These are phyloP conservation scores for Fusarium secorum DNA, from an alignment of 2,329 filamentous ascomycete genomes.

Conservation along the genomic window DNA sequence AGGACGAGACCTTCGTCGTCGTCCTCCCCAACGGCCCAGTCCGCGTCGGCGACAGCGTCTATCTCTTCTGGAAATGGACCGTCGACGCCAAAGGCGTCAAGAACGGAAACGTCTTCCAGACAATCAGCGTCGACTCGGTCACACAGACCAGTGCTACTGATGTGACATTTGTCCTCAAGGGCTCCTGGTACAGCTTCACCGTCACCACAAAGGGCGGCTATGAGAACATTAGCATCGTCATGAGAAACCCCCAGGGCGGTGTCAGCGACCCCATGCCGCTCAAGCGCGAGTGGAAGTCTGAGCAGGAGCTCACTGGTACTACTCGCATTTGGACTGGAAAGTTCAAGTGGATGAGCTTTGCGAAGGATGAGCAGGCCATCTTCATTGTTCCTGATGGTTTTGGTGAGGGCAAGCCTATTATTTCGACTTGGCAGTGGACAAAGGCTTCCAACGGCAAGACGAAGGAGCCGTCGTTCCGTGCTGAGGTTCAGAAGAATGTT, in stretches of 20 bases:
- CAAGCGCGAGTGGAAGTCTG: slow-evolving; percentile 18
- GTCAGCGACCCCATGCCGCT: neutral
- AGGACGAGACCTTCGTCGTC: slow-evolving; percentile 31
- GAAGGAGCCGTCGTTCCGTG: slow-evolving; percentile 9
- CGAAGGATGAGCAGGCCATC: slow-evolving; percentile 22
- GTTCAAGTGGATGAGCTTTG: slow-evolving; percentile 21
- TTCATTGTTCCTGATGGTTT: slow-evolving; percentile 34
- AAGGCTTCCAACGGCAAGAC: neutral
- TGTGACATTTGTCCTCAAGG: slow-evolving; percentile 12
- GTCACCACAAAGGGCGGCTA: slow-evolving; percentile 22
- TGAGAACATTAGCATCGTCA: slow-evolving; percentile 12
- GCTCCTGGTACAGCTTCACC: slow-evolving; percentile 8
- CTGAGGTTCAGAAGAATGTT: neutral
- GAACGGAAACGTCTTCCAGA: slow-evolving; percentile 32
- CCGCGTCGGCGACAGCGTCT: slow-evolving; percentile 31
- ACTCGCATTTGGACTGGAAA: slow-evolving; percentile 34
- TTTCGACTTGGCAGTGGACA: slow-evolving; percentile 32
- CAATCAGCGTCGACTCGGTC: slow-evolving; percentile 1
- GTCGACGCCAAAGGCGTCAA: slow-evolving; percentile 3
- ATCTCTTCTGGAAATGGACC: slow-evolving; percentile 37
- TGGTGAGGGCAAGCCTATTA: slow-evolving; percentile 27
- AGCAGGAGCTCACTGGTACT: neutral
- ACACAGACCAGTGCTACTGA: neutral
- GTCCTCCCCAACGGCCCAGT: slow-evolving; percentile 28
- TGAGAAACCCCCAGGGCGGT: slow-evolving; percentile 4